These are phyloP conservation scores for Pestalotiopsis sp. DNA, from an alignment of 2,329 filamentous ascomycete species.

Conservation along the genomic window DNA sequence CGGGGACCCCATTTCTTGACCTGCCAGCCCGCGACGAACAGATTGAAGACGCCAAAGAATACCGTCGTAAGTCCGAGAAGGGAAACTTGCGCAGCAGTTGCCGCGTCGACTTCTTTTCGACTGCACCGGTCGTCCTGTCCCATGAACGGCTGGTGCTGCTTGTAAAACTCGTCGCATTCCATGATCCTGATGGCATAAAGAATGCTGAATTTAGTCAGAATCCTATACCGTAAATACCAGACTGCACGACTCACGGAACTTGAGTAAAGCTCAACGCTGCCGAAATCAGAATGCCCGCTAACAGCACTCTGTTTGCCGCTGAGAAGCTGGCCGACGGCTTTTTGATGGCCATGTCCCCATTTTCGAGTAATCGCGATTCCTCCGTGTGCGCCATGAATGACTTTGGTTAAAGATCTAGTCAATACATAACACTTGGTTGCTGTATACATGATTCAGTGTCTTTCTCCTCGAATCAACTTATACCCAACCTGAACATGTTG, in stretches of 20 bases:
- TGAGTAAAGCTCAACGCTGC: slow-evolving; percentile 26
- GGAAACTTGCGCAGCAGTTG: slow-evolving; percentile 65
- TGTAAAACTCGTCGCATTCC: slow-evolving; percentile 72
- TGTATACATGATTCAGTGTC: background rate
- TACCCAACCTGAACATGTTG: too few relatives aligned
- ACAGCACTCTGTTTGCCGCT: background rate
- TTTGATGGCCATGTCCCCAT: background rate
- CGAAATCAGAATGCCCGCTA: slow-evolving; percentile 22
- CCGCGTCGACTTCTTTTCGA: slow-evolving; percentile 63
- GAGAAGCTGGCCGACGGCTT: background rate
- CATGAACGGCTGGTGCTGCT: slow-evolving; percentile 52
- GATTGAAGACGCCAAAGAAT: slow-evolving; percentile 64
- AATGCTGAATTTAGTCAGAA: too few relatives aligned
- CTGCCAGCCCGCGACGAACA: slow-evolving; percentile 68
- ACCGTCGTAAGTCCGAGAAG: slow-evolving; percentile 70
- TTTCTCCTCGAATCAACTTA: too few relatives aligned
- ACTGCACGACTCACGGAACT: slow-evolving; percentile 20
- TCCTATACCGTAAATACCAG: too few relatives aligned
- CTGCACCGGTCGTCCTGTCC: slow-evolving; percentile 58
- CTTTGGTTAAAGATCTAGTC: background rate
- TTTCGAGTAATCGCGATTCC: background rate
- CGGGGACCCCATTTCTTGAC: slow-evolving; percentile 70
- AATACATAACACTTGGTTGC: background rate
- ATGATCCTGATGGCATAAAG: slow-evolving; percentile 72
- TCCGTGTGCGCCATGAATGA: background rate